A percentile compares a stretch with the other conserved stretches of the same genome.
Evolutionary conservation across 768 basidiomycete genomes (phyloP).

Genomic region (Trametes sanguinea): DNA sequence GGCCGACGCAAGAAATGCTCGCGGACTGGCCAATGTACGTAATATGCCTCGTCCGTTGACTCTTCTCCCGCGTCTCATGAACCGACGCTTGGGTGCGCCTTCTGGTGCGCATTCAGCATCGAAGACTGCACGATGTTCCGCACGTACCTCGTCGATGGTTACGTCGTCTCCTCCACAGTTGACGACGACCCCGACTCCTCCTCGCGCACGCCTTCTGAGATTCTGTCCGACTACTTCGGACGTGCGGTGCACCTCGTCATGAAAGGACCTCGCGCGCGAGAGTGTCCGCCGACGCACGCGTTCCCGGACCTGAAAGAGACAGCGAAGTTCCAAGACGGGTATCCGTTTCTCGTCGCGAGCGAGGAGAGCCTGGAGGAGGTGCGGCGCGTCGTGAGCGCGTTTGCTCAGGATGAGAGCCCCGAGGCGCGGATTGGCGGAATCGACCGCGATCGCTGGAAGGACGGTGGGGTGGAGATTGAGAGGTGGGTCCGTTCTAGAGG

Average conservation of each 20-base stretch:
- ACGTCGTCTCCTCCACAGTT: conserved; percentile 53
- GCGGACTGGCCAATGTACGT: conserved; percentile 59
- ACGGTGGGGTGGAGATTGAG: conserved; percentile 54
- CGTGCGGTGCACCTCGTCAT: conserved; percentile 62
- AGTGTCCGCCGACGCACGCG: conserved; percentile 48
- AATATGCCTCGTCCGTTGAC: background rate
- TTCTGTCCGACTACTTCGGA: conserved; percentile 63
- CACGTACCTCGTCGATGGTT: conserved; percentile 57
- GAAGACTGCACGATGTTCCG: conserved; percentile 54
- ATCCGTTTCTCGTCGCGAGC: conserved; percentile 66
- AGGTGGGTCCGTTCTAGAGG: conserved; percentile 43
- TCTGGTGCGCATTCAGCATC: conserved; percentile 42
- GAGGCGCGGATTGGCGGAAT: conserved; percentile 24
- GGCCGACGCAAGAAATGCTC: conserved; percentile 51
- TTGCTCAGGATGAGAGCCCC: conserved; percentile 43
- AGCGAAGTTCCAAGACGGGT: conserved; percentile 68
- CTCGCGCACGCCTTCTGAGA: conserved; percentile 49
- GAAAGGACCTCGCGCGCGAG: conserved; percentile 63
- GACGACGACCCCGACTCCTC: conserved; percentile 19
- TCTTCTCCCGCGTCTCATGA: background rate
- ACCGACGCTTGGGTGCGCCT: background rate
- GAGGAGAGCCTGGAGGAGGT: conserved; percentile 63
- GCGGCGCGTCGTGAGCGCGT: conserved; percentile 51
- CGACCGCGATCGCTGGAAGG: conserved; percentile 49
- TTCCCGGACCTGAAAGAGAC: conserved; percentile 62